These are phyloP conservation scores for Phytophthora hybrid DNA, from an alignment of 352 stramenopile species.

Conservation along the genomic window DNA sequence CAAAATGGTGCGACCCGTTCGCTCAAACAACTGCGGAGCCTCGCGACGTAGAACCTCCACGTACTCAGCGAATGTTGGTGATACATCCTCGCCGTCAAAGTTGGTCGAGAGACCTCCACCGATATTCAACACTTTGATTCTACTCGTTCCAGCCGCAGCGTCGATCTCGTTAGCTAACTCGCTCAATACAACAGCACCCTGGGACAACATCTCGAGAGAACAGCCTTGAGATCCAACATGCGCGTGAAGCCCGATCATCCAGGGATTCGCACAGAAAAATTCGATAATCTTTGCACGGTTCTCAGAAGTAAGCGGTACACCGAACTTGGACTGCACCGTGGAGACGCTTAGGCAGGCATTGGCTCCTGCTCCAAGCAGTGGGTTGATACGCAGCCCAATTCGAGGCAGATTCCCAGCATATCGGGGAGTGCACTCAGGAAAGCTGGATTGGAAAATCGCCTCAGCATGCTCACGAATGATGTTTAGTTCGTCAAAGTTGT, in stretches of 20 bases:
- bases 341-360: constrained; percentile 91
- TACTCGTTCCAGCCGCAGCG: constrained; percentile 64
- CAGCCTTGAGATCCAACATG: constrained; percentile 90
- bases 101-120: constrained; percentile 92
- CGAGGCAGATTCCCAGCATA: constrained; percentile 71
- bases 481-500: constrained; percentile 92
- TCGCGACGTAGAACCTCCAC: constrained; percentile 70
- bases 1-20: constrained; percentile 78
- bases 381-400: constrained; percentile 93
- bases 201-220: constrained; percentile 87
- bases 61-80: constrained; percentile 87
- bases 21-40: constrained; percentile 87
- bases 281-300: constrained; percentile 70
- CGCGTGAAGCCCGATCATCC: constrained; percentile 90
- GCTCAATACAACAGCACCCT: constrained; percentile 71
- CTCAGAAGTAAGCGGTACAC: constrained; percentile 71
- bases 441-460: constrained; percentile 90
- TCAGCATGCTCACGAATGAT: constrained; percentile 87
- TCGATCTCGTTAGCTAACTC: constrained; percentile 90
- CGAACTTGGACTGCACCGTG: constrained; percentile 93
- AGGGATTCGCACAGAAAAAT: constrained; percentile 86
- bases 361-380: constrained; percentile 86
- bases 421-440: constrained; percentile 61
- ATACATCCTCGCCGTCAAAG: constrained; percentile 79
- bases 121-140: constrained; percentile 91